Conservation (phyloP, 805 yeast species). For the Candida sithepensis region DNA sequence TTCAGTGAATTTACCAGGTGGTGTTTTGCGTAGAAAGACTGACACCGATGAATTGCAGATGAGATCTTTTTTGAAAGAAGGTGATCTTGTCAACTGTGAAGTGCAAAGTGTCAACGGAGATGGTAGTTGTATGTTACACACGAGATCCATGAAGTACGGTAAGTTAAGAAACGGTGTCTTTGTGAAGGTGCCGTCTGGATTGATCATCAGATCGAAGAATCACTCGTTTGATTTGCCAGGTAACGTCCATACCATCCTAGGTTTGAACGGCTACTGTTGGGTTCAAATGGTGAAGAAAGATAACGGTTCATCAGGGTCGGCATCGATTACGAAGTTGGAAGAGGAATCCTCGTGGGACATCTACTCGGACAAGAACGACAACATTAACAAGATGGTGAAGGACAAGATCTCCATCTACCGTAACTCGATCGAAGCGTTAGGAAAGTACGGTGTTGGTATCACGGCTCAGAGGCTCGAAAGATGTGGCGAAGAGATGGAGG, state of each 20-base stretch:
- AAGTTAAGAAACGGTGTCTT: constrained; percentile 89
- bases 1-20: constrained; percentile 96
- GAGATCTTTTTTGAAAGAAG: constrained; percentile 92
- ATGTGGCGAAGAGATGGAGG: neutral
- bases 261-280: constrained; percentile 96
- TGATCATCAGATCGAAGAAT: constrained; percentile 79
- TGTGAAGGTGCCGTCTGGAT: constrained; percentile 73
- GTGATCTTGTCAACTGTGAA: constrained; percentile 93
- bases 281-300: constrained; percentile 59
- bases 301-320: constrained; percentile 8
- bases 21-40: constrained; percentile 86
- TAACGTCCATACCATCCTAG: constrained; percentile 83
- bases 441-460: constrained; percentile 82
- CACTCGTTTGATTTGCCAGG: constrained; percentile 92
- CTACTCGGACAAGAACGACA: constrained; percentile 83
- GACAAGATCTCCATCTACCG: constrained; percentile 80
- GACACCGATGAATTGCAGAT: constrained; percentile 95
- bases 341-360: constrained; percentile 91
- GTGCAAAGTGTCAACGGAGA: constrained; percentile 86
- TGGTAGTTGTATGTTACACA: constrained; percentile 91
- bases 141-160: constrained; percentile 93
- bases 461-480: constrained; percentile 20
- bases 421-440: constrained; percentile 77
- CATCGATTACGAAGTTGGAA: constrained; percentile 76
- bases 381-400: constrained; percentile 57